phyloP scores from a whole-genome alignment of 306 rosid genomes.

The Datisca glomerata region DNA sequence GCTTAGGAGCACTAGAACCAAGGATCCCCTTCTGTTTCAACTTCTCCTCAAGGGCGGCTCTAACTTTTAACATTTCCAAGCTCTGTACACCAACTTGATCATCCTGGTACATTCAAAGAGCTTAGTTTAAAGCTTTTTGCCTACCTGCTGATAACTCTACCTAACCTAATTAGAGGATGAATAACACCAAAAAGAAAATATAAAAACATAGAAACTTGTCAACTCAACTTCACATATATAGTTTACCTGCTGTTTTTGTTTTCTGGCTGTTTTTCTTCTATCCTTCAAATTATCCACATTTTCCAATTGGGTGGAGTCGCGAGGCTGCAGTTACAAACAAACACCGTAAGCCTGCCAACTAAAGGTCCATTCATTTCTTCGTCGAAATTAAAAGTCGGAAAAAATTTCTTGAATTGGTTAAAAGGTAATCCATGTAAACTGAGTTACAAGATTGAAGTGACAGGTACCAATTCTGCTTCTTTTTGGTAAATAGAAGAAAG shows the following conservation, averaged over 20 bases:
- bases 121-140: no score
- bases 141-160: no score
- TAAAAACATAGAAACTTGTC: no score
- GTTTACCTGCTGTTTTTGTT: conserved; percentile 44
- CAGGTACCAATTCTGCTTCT: conserved; percentile 18
- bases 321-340: conserved; percentile 11
- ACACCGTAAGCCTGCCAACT: not conserved
- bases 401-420: not conserved
- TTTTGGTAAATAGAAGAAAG: conserved; percentile 10
- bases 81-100: conserved; percentile 48
- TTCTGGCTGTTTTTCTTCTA: conserved; percentile 25
- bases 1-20: conserved; percentile 37
- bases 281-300: conserved; percentile 32
- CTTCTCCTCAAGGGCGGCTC: conserved; percentile 75
- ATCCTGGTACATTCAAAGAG: conserved; percentile 35
- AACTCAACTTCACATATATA: not conserved
- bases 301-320: conserved; percentile 13
- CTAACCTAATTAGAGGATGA: no score
- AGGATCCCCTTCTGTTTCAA: conserved; percentile 57
- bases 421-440: not conserved
- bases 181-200: no score
- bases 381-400: not conserved
- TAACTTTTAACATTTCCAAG: conserved; percentile 66
- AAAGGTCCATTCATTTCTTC: no score
- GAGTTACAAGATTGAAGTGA: conserved; percentile 1